Evolutionary conservation across 2,329 filamentous ascomycete species (phyloP).

Genomic region (Penicillium sp.): DNA sequence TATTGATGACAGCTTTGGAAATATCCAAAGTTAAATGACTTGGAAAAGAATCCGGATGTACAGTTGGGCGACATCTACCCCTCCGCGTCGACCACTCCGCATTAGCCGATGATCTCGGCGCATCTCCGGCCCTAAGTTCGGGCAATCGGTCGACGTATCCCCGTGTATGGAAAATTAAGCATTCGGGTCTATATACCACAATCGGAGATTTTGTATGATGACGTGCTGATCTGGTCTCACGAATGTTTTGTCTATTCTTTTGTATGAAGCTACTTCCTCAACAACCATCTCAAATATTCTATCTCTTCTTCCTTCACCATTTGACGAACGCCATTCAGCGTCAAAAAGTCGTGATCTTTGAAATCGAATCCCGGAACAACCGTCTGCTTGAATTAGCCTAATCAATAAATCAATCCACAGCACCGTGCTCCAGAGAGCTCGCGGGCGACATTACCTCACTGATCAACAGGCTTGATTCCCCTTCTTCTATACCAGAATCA

Average conservation of each 20-base stretch:
- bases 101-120: not conserved
- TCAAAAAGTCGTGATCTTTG: not conserved
- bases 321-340: not conserved
- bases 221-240: too few species aligned
- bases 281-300: not conserved
- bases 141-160: not conserved
- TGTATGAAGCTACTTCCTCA: not conserved
- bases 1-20: too few species aligned
- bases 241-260: too few species aligned
- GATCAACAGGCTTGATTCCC: conserved; percentile 50
- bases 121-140: not conserved
- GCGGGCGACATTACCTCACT: conserved; percentile 50
- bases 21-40: not conserved
- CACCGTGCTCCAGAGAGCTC: not conserved
- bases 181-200: too few species aligned
- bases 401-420: not conserved
- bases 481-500: conserved; percentile 28
- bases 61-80: not conserved
- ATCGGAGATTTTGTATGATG: too few species aligned
- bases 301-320: not conserved
- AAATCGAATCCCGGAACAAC: not conserved
- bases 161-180: too few species aligned
- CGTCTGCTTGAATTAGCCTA: not conserved
- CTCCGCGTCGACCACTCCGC: not conserved
- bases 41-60: not conserved